Conservation (phyloP, 2,329 filamentous ascomycete species). For the Cladophialophora bantiana region DNA sequence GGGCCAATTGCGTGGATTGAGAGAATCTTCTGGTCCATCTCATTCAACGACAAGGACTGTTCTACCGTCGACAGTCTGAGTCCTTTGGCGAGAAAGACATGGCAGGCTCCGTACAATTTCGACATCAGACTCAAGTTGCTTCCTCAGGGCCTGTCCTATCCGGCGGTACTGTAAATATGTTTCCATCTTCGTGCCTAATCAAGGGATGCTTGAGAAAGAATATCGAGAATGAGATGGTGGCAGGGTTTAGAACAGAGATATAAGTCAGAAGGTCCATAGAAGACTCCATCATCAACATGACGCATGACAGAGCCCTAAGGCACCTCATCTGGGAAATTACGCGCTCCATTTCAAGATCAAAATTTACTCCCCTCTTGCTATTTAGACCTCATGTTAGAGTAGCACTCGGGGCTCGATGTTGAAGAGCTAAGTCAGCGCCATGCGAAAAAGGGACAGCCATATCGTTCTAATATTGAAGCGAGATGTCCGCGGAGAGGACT, state of each 20-base stretch:
- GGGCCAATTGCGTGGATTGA: constrained; percentile 52
- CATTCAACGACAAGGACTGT: constrained; percentile 52
- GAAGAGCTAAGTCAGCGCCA: background rate
- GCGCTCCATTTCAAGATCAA: background rate
- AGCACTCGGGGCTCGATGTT: background rate
- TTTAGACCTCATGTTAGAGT: background rate
- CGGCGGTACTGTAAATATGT: constrained; percentile 33
- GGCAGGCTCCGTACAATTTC: constrained; percentile 20
- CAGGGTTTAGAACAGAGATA: background rate
- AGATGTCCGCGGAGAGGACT: constrained; percentile 1
- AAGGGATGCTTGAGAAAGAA: background rate
- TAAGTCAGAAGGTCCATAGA: background rate
- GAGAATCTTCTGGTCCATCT: constrained; percentile 47
- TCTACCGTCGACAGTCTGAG: constrained; percentile 29
- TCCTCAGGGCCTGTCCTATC: constrained; percentile 22
- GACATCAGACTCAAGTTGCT: constrained; percentile 28
- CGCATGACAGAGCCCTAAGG: background rate
- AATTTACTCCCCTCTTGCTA: background rate
- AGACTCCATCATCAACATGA: background rate
- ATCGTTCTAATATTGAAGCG: background rate
- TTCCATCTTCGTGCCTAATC: constrained; percentile 19
- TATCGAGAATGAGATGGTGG: too few relatives aligned
- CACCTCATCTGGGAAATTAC: background rate
- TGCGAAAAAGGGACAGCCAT: background rate
- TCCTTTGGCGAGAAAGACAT: constrained; percentile 26